A percentile compares a stretch with the other conserved stretches of the same genome.
These are phyloP conservation scores for Diplodia seriata DNA, from an alignment of 2,329 filamentous ascomycete genomes.

Conservation along the genomic window DNA sequence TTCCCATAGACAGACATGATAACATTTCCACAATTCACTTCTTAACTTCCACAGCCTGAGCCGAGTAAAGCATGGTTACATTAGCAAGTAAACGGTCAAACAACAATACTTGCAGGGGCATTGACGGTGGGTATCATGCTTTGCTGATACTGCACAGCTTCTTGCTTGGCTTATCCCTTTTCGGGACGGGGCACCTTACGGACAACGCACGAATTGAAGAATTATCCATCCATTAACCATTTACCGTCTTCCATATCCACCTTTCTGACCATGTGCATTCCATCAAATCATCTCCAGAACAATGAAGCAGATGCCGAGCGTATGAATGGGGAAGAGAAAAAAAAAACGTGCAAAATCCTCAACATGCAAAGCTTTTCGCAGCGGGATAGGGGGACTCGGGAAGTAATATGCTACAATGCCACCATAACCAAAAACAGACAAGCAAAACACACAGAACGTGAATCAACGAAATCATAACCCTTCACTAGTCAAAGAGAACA, in stretches of 20 bases:
- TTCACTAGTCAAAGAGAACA: background rate
- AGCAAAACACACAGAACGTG: background rate
- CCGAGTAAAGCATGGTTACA: background rate
- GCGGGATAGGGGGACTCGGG: background rate
- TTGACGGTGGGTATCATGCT: background rate
- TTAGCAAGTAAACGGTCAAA: background rate
- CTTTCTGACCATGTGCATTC: constrained; percentile 4
- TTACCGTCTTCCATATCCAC: constrained; percentile 10
- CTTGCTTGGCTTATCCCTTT: background rate
- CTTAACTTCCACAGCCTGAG: background rate
- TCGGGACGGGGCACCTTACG: background rate
- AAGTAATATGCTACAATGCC: constrained; percentile 27
- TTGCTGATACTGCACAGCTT: background rate
- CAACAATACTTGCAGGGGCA: background rate
- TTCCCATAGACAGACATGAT: too few species aligned
- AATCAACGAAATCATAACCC: background rate
- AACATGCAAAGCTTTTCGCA: background rate
- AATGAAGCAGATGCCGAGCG: constrained; percentile 7
- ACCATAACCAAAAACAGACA: background rate
- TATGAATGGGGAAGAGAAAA: background rate
- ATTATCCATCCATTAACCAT: constrained; percentile 16
- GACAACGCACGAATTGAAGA: background rate
- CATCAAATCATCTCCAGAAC: constrained; percentile 2
- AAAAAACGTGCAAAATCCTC: background rate
- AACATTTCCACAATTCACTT: too few species aligned